Evolutionary conservation across 805 yeast species (phyloP).

Genomic region (Kurtzmaniella cleridarum): DNA sequence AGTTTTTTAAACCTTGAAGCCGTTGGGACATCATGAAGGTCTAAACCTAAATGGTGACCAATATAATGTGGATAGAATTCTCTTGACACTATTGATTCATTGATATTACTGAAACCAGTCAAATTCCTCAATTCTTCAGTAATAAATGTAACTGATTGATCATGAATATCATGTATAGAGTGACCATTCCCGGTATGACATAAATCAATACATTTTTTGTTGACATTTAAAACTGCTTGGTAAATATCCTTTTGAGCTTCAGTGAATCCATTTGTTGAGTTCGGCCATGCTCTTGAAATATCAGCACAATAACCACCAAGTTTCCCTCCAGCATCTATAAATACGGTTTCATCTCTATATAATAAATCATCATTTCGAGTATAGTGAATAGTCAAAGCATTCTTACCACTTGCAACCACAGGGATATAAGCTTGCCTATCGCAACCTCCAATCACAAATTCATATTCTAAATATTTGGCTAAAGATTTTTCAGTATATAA

Average conservation of each 20-base stretch:
- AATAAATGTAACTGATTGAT: constrained; percentile 54
- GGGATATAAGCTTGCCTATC: constrained; percentile 89
- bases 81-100: constrained; percentile 47
- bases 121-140: constrained; percentile 61
- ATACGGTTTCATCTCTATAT: constrained; percentile 71
- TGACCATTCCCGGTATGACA: constrained; percentile 51
- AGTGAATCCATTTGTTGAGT: constrained; percentile 61
- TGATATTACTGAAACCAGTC: constrained; percentile 54
- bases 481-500: constrained; percentile 73
- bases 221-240: constrained; percentile 80
- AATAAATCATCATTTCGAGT: constrained; percentile 85
- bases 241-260: constrained; percentile 81
- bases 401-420: constrained; percentile 91
- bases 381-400: constrained; percentile 89
- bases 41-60: constrained; percentile 93
- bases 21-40: constrained; percentile 77
- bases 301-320: constrained; percentile 94
- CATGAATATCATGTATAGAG: constrained; percentile 73
- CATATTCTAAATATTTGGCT: constrained; percentile 74
- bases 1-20: constrained; percentile 52
- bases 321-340: constrained; percentile 93
- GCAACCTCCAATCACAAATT: constrained; percentile 83
- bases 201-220: constrained; percentile 67
- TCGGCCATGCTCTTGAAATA: constrained; percentile 96
- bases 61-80: constrained; percentile 83